Conservation (phyloP, 305 asterid genomes). For the Solanum aculeatissimum region DNA sequence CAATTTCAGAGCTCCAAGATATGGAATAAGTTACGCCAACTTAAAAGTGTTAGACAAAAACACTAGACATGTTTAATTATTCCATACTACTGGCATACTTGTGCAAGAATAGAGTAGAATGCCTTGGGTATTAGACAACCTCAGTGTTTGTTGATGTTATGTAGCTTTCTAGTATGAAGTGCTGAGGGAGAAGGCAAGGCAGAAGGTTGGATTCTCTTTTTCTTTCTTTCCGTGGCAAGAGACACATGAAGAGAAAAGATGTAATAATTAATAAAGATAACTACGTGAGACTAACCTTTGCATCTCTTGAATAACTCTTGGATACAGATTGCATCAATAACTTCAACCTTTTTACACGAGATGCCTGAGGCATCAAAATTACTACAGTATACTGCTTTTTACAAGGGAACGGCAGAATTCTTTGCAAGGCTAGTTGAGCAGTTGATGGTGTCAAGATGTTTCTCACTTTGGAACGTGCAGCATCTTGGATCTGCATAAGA, state of each 20-base stretch:
- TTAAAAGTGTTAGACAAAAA: not conserved
- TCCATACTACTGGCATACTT: not conserved
- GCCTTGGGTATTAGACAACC: not conserved
- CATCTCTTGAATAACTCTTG: conserved; percentile 30
- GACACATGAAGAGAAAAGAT: not conserved
- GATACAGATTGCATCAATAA: conserved; percentile 33
- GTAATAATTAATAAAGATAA: not conserved
- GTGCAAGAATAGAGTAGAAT: not conserved
- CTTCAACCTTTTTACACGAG: conserved; percentile 41
- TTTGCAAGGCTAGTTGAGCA: conserved; percentile 64
- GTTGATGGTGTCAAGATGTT: conserved; percentile 52
- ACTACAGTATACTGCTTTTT: conserved; percentile 80
- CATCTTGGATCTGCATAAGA: conserved; percentile 59
- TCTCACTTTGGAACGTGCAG: conserved; percentile 60
- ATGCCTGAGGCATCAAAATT: conserved; percentile 83
- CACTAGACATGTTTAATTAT: not conserved
- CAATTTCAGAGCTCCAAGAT: not conserved
- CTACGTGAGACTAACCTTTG: conserved; percentile 43
- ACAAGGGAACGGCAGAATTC: conserved; percentile 82
- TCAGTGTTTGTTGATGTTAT: not conserved
- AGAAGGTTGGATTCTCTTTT: not conserved
- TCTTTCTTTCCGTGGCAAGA: not conserved
- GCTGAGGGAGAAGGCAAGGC: not conserved
- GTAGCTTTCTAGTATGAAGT: not conserved
- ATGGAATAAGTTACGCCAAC: not conserved